A percentile compares a stretch with the other conserved stretches of the same genome.
phyloP scores from a whole-genome alignment of 176 grass and related monocot species.

The Elaeis guineensis region DNA sequence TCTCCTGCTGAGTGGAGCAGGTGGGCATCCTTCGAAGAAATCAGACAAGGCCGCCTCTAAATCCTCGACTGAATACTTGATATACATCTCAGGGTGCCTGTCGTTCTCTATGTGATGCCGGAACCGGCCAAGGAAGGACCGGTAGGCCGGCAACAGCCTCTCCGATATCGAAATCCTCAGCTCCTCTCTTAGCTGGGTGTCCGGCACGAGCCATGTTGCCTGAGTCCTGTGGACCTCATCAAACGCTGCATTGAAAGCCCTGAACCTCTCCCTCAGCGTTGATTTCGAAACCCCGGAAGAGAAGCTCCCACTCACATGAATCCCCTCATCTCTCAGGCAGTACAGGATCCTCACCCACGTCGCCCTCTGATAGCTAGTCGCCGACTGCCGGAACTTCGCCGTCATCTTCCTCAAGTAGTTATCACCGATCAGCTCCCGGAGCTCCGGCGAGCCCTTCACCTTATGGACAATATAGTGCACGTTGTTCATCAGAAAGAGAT shows the following conservation, averaged over 20 bases:
- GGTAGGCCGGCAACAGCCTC: constrained; percentile 80
- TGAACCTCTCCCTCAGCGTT: constrained; percentile 75
- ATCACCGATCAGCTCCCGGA: constrained; percentile 57
- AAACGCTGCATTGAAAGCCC: constrained; percentile 68
- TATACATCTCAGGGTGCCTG: constrained; percentile 75
- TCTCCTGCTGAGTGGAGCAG: constrained; percentile 42
- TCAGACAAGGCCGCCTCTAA: constrained; percentile 51
- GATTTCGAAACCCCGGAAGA: constrained; percentile 81
- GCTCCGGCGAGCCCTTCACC: constrained; percentile 64
- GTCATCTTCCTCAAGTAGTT: constrained; percentile 57
- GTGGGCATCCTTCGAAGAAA: constrained; percentile 64
- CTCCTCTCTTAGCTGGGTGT: constrained; percentile 79
- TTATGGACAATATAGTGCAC: constrained; percentile 89
- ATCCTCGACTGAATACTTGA: constrained; percentile 89
- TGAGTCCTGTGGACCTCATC: constrained; percentile 73
- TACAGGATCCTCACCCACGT: constrained; percentile 76
- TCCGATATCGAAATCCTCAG: constrained; percentile 79
- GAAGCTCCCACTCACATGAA: constrained; percentile 71
- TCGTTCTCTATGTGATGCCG: constrained; percentile 76
- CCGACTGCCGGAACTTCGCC: constrained; percentile 44
- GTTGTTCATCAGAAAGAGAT: constrained; percentile 92
- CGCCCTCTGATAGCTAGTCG: constrained; percentile 60
- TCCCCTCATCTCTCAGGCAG: constrained; percentile 79
- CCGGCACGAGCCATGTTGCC: constrained; percentile 66
- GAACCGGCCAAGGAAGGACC: constrained; percentile 83